These are phyloP conservation scores for Ophiostoma triangulosporum DNA, from an alignment of 2,329 filamentous ascomycete genomes.

Conservation along the genomic window DNA sequence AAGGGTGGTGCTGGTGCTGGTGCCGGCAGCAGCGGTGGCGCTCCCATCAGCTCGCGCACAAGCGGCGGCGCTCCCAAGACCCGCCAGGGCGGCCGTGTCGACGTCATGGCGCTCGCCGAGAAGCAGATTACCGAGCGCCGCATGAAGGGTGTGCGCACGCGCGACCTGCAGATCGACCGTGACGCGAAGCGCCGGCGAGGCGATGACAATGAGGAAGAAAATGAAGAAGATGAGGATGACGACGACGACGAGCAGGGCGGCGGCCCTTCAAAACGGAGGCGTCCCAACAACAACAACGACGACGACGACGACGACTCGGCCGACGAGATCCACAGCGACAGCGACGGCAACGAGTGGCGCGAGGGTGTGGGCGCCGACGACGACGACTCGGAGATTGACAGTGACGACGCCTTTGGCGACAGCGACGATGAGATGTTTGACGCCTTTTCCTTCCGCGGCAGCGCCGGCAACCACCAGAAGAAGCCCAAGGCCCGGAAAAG, in stretches of 20 bases:
- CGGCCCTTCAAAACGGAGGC: constrained; percentile 24
- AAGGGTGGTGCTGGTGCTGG: constrained; percentile 17
- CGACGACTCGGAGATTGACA: constrained; percentile 51
- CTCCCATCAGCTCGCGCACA: not conserved
- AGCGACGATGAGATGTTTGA: constrained; percentile 80
- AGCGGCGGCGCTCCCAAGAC: constrained; percentile 25
- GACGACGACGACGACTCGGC: constrained; percentile 39
- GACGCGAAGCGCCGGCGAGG: constrained; percentile 28
- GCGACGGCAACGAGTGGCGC: constrained; percentile 74
- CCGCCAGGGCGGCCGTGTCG: constrained; percentile 29
- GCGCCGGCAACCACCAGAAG: constrained; percentile 22
- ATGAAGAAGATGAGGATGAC: constrained; percentile 44
- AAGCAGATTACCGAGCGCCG: constrained; percentile 32
- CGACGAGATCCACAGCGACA: constrained; percentile 66
- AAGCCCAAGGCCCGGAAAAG: constrained; percentile 26
- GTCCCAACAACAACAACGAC: constrained; percentile 29
- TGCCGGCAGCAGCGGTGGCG: not conserved
- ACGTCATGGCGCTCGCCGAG: constrained; percentile 44
- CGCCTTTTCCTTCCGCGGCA: constrained; percentile 48
- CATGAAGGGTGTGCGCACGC: constrained; percentile 24
- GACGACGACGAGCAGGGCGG: constrained; percentile 54
- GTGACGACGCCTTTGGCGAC: constrained; percentile 71
- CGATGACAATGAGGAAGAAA: constrained; percentile 31
- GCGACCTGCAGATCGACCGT: constrained; percentile 38
- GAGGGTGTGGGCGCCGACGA: constrained; percentile 51